Conservation (phyloP, 768 basidiomycete species). For the Boletus reticulatus region DNA sequence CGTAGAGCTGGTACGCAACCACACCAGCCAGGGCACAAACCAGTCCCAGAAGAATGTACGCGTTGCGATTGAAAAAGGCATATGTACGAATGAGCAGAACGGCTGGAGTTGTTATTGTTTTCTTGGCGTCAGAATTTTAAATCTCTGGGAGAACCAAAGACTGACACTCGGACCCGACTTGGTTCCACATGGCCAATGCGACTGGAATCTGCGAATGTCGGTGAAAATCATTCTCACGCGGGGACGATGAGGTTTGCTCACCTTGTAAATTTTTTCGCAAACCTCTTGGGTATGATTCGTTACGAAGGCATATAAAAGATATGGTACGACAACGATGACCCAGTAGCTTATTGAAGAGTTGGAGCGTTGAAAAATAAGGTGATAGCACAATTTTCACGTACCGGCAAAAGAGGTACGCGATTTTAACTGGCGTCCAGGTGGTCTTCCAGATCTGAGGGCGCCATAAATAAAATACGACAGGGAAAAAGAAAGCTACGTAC, state of each 20-base stretch:
- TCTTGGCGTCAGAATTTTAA: constrained; percentile 3
- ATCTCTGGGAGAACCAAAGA: not conserved
- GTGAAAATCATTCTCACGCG: not conserved
- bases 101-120: constrained; percentile 36
- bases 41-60: constrained; percentile 61
- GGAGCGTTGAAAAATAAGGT: not conserved
- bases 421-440: constrained; percentile 80
- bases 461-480: not conserved
- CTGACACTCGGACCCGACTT: constrained; percentile 77
- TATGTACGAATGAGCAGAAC: constrained; percentile 83
- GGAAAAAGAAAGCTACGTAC: constrained; percentile 38
- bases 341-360: constrained; percentile 55
- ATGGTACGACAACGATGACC: constrained; percentile 79
- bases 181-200: constrained; percentile 83
- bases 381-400: constrained; percentile 35
- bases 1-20: constrained; percentile 79
- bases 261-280: constrained; percentile 72
- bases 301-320: constrained; percentile 74
- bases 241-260: constrained; percentile 21
- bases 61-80: constrained; percentile 81
- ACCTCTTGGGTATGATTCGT: constrained; percentile 60
- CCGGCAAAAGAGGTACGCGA: constrained; percentile 84
- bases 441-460: constrained; percentile 71
- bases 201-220: constrained; percentile 61
- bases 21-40: constrained; percentile 68